Conservation (phyloP, 2,329 filamentous ascomycete genomes). For the Colletotrichum sp. region DNA sequence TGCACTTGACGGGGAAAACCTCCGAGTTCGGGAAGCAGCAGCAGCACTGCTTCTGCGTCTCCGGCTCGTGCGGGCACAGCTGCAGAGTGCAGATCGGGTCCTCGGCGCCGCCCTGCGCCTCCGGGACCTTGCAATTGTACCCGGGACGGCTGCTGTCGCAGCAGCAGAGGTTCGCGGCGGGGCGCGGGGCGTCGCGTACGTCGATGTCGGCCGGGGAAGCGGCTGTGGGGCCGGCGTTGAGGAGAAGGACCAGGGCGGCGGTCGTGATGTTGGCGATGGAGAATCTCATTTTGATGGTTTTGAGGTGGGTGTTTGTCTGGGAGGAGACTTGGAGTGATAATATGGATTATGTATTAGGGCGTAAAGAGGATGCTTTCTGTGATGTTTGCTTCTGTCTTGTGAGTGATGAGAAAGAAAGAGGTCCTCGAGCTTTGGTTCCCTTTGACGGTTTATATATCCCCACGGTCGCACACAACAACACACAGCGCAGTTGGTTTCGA, state of each 20-base stretch:
- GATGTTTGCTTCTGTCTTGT: not conserved
- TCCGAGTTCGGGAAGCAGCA: constrained; percentile 15
- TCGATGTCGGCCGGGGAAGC: constrained; percentile 23
- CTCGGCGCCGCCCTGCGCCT: not conserved
- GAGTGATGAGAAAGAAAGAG: not conserved
- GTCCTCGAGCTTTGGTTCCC: not conserved
- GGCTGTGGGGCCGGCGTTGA: constrained; percentile 14
- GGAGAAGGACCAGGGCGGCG: constrained; percentile 9
- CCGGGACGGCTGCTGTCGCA: constrained; percentile 20
- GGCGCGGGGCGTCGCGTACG: not conserved
- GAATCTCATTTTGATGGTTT: constrained; percentile 16
- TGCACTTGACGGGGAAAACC: not conserved
- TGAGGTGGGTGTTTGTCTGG: not conserved
- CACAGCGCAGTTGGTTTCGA: not conserved
- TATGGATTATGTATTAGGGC: not conserved
- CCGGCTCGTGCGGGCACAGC: constrained; percentile 24
- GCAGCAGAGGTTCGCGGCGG: constrained; percentile 26
- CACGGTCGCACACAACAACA: not conserved
- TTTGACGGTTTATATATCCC: not conserved
- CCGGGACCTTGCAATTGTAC: constrained; percentile 20
- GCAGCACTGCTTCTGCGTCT: constrained; percentile 24
- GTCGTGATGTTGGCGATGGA: constrained; percentile 23
- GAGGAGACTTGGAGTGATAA: not conserved
- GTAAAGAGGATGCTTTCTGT: not conserved
- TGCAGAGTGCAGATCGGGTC: constrained; percentile 6